Evolutionary conservation across 805 yeast species (phyloP).

Genomic region (Candida vaughaniae): DNA sequence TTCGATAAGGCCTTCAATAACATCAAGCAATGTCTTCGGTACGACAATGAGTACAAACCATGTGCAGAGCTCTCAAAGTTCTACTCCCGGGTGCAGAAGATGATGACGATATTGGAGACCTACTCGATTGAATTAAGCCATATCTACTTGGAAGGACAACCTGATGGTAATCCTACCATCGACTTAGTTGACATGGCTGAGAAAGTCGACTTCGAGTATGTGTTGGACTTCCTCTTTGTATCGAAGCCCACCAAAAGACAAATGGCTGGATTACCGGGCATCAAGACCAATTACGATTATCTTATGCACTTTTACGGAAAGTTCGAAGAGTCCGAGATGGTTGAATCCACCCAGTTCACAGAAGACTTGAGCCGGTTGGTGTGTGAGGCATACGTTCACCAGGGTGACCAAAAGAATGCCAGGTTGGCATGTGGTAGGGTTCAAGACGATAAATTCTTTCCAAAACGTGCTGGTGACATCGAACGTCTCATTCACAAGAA

Average conservation of each 20-base stretch:
- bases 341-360: slow-evolving; percentile 22
- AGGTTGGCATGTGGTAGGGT: slow-evolving; percentile 24
- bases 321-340: slow-evolving; percentile 19
- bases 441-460: slow-evolving; percentile 31
- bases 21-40: slow-evolving; percentile 67
- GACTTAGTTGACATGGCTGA: slow-evolving; percentile 26
- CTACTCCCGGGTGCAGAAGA: slow-evolving; percentile 44
- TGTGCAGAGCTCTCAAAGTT: slow-evolving; percentile 61
- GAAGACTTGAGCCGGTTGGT: slow-evolving; percentile 35
- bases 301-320: slow-evolving; percentile 36
- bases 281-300: slow-evolving; percentile 42
- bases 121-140: slow-evolving; percentile 40
- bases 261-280: slow-evolving; percentile 28
- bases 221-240: slow-evolving; percentile 25
- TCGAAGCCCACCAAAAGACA: slow-evolving; percentile 17
- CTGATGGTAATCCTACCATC: slow-evolving; percentile 8
- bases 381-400: slow-evolving; percentile 39
- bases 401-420: slow-evolving; percentile 19
- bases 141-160: slow-evolving; percentile 17
- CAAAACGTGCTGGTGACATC: slow-evolving; percentile 34
- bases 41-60: slow-evolving; percentile 66
- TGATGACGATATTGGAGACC: slow-evolving; percentile 39
- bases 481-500: slow-evolving; percentile 34
- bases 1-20: slow-evolving; percentile 51
- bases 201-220: slow-evolving; percentile 20